Conservation (phyloP, 228 moss, liverwort and hornwort genomes). For the Sphagnum fallax region DNA sequence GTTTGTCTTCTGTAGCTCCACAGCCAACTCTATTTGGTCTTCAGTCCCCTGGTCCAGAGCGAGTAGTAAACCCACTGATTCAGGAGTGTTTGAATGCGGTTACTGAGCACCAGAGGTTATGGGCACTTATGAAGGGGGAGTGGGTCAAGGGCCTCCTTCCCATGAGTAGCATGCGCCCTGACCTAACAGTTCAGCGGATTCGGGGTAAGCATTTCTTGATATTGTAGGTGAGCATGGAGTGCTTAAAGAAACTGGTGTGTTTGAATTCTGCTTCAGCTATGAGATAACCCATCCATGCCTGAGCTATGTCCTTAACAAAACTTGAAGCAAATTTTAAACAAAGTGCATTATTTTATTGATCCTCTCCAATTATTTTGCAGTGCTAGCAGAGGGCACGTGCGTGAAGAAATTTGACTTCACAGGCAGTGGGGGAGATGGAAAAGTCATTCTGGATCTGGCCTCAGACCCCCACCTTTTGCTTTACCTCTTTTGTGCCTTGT, state of each 20-base stretch:
- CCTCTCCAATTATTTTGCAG: constrained; percentile 15
- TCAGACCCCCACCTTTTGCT: constrained; percentile 88
- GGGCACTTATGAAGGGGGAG: constrained; percentile 91
- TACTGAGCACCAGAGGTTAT: constrained; percentile 95
- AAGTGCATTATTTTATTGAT: too few relatives aligned
- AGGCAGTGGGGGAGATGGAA: constrained; percentile 49
- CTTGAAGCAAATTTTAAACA: too few relatives aligned
- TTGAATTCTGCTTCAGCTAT: too few relatives aligned
- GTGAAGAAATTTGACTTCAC: constrained; percentile 78
- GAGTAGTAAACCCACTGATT: constrained; percentile 54
- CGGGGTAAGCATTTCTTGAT: constrained; percentile 30
- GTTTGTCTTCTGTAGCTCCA: constrained; percentile 31
- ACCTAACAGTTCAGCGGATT: constrained; percentile 71
- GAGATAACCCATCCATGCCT: too few relatives aligned
- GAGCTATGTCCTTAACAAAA: too few relatives aligned
- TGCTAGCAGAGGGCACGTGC: constrained; percentile 89
- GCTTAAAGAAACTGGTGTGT: too few relatives aligned
- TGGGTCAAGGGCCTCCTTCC: constrained; percentile 98
- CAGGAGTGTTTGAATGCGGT: constrained; percentile 89
- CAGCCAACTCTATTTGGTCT: constrained; percentile 73
- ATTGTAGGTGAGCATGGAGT: neutral
- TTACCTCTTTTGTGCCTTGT: constrained; percentile 86
- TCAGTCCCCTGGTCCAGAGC: constrained; percentile 49
- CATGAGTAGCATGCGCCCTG: constrained; percentile 63
- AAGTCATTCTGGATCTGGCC: constrained; percentile 24